Conservation (phyloP, 306 rosid species). For the Rosa lucieae region DNA sequence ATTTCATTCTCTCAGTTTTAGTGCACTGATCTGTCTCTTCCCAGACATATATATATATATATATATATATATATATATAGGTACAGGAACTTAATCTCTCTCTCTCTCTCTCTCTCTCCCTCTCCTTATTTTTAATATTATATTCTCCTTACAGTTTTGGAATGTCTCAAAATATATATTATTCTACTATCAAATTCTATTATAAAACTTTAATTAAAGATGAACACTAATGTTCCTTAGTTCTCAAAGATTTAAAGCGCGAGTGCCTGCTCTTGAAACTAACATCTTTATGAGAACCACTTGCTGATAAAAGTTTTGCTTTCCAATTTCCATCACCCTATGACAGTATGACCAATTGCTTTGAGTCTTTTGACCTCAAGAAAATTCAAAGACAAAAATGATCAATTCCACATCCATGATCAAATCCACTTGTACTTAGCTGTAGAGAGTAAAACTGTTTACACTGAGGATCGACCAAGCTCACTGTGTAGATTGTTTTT, state of each 20-base stretch:
- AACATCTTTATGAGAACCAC: constrained; percentile 8
- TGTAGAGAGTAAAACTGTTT: constrained; percentile 6
- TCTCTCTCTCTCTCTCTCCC: not conserved
- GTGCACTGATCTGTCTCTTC: constrained; percentile 20
- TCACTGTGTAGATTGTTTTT: constrained; percentile 31
- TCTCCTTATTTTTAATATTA: not conserved
- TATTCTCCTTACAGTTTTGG: constrained; percentile 3
- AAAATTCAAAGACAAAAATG: not conserved
- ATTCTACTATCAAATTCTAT: not conserved
- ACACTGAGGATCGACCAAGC: constrained; percentile 17
- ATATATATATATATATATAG: not conserved
- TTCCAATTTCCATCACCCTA: constrained; percentile 15
- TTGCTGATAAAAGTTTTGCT: constrained; percentile 7
- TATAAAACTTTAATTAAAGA: not conserved
- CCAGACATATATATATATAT: not conserved
- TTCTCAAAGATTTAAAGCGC: not conserved
- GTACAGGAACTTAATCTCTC: not conserved
- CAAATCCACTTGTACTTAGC: constrained; percentile 6
- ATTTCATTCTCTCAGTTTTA: not conserved
- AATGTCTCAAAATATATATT: not conserved
- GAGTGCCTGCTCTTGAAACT: constrained; percentile 1
- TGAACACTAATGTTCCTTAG: not conserved
- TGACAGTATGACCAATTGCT: not conserved
- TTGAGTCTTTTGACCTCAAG: not conserved
- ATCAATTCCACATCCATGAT: not conserved